A percentile compares a stretch with the other conserved stretches of the same genome.
These are phyloP conservation scores for Cutaneotrichosporon sp. DNA, from an alignment of 1,284 basidiomycete genomes.

Conservation along the genomic window DNA sequence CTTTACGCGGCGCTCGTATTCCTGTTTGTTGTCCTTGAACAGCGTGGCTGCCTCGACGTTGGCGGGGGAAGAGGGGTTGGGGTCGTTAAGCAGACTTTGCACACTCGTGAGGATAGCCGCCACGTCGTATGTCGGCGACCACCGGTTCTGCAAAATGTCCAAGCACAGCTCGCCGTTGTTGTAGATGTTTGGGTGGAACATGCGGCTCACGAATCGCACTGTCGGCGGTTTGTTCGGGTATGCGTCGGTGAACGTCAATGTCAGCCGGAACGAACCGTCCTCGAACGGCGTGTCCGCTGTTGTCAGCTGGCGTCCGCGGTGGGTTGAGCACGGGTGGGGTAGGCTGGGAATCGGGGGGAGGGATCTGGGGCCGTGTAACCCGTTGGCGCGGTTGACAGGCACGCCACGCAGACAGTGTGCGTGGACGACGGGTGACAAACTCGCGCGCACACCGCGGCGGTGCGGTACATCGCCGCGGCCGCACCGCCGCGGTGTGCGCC, in stretches of 20 bases:
- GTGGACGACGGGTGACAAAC: too few species aligned
- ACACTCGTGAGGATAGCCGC: conserved; percentile 95
- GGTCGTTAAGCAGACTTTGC: conserved; percentile 91
- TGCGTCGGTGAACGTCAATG: conserved; percentile 92
- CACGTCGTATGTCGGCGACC: conserved; percentile 98
- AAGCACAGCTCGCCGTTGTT: conserved; percentile 96
- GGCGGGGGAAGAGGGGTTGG: conserved; percentile 90
- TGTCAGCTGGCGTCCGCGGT: conserved; percentile 9
- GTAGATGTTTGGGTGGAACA: conserved; percentile 99
- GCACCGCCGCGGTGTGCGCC: too few species aligned
- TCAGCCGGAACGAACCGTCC: conserved; percentile 95
- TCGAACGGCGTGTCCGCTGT: conserved; percentile 96
- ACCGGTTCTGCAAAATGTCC: conserved; percentile 96
- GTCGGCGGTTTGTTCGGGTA: conserved; percentile 98
- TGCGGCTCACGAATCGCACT: conserved; percentile 92
- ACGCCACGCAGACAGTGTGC: too few species aligned
- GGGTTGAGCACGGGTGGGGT: background rate
- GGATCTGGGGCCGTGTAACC: too few species aligned
- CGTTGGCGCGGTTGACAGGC: too few species aligned
- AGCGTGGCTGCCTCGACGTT: conserved; percentile 96
- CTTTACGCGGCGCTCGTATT: conserved; percentile 87
- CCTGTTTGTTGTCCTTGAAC: conserved; percentile 97
- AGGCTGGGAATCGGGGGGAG: background rate
- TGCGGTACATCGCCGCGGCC: too few species aligned
- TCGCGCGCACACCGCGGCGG: too few species aligned